phyloP scores from a whole-genome alignment of 345 rosid genomes.

The Lenwebbia sp. region DNA sequence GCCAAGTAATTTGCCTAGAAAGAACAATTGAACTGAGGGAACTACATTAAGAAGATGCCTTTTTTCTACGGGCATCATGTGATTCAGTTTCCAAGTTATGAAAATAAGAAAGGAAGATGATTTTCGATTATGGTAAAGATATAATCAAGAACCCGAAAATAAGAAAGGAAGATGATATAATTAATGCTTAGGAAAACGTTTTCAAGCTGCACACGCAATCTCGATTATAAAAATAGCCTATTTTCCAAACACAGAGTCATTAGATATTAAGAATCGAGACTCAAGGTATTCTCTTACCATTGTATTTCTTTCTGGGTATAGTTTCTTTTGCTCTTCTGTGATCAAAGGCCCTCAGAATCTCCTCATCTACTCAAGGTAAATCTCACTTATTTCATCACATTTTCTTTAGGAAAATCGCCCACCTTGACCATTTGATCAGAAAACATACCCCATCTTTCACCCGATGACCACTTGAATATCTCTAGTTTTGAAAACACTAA shows the following conservation, averaged over 20 bases:
- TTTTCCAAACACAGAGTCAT: neutral
- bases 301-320: neutral
- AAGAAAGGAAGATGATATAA: no score
- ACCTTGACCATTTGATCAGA: neutral
- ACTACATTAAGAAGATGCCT: neutral
- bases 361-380: neutral
- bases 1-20: neutral
- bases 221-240: neutral
- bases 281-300: neutral
- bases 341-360: neutral
- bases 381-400: neutral
- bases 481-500: neutral
- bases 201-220: neutral
- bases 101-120: neutral
- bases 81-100: neutral
- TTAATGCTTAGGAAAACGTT: neutral
- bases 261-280: neutral
- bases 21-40: neutral
- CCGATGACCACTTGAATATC: neutral
- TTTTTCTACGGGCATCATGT: neutral
- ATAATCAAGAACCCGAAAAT: neutral
- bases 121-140: neutral
- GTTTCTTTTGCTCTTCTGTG: neutral
- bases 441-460: neutral
- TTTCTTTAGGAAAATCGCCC: neutral